These are phyloP conservation scores for Septoria linicola DNA, from an alignment of 2,329 filamentous ascomycete species.

Conservation along the genomic window DNA sequence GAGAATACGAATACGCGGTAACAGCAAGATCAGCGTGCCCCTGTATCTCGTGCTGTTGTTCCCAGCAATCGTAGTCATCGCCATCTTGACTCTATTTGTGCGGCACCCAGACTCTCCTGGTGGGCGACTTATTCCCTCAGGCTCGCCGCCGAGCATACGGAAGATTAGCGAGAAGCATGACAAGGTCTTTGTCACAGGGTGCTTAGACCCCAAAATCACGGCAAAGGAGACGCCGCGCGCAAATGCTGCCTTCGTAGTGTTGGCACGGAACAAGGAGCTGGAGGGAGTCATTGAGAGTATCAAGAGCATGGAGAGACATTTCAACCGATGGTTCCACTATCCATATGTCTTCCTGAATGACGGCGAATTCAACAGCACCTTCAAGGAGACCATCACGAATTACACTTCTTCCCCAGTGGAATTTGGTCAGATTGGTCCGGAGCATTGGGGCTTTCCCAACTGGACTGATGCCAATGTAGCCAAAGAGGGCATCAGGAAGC, in stretches of 20 bases:
- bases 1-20: conserved; percentile 83
- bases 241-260: conserved; percentile 92
- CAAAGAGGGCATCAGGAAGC: conserved; percentile 92
- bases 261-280: conserved; percentile 93
- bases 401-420: conserved; percentile 87
- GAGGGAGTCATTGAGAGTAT: conserved; percentile 95
- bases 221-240: conserved; percentile 70
- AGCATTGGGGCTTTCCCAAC: conserved; percentile 95
- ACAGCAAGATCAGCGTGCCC: conserved; percentile 88
- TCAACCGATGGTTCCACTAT: conserved; percentile 98
- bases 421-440: conserved; percentile 86
- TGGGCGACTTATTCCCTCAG: conserved; percentile 81
- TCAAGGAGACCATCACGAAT: conserved; percentile 83
- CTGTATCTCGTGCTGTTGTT: conserved; percentile 91
- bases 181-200: conserved; percentile 92
- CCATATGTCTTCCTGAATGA: conserved; percentile 98
- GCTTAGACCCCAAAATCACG: conserved; percentile 70
- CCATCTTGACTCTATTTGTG: conserved; percentile 87
- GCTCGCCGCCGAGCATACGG: conserved; percentile 82
- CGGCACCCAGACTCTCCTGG: conserved; percentile 81
- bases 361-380: conserved; percentile 91
- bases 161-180: conserved; percentile 95
- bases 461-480: conserved; percentile 94
- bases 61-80: conserved; percentile 82
- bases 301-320: conserved; percentile 97